phyloP scores from a whole-genome alignment of 2,329 filamentous ascomycete species.

The Xylaria sp. region DNA sequence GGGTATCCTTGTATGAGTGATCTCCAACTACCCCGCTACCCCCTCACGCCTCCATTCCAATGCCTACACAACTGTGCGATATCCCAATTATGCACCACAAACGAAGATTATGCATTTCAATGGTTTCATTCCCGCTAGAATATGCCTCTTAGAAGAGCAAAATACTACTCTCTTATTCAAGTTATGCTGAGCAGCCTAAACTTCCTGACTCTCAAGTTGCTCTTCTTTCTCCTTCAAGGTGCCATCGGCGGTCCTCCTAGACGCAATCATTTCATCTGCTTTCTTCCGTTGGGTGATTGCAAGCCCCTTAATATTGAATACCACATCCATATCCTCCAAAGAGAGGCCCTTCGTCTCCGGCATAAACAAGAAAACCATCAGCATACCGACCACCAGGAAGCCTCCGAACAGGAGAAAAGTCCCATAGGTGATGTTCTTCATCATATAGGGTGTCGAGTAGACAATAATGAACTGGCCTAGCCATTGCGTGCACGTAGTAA shows the following conservation, averaged over 20 bases:
- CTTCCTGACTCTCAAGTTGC: no score
- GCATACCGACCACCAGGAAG: conserved; percentile 41
- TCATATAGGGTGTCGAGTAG: conserved; percentile 34
- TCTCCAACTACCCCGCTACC: no score
- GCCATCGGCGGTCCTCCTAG: conserved; percentile 1
- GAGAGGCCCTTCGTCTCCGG: conserved; percentile 49
- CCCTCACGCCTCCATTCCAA: no score
- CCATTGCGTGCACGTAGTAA: conserved; percentile 33
- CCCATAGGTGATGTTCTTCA: conserved; percentile 39
- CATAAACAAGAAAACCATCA: conserved; percentile 46
- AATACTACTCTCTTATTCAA: no score
- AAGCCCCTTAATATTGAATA: conserved; percentile 36
- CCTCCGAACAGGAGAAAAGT: conserved; percentile 50
- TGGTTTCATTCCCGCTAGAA: no score
- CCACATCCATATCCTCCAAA: conserved; percentile 46
- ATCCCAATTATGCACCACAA: no score
- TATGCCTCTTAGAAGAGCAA: no score
- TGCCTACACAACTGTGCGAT: no score
- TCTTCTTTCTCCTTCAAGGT: neutral
- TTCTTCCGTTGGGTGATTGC: conserved; percentile 9
- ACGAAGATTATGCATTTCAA: no score
- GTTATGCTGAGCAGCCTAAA: no score
- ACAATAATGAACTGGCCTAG: conserved; percentile 33
- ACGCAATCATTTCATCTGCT: conserved; percentile 11
- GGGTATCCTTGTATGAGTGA: no score